phyloP scores from a whole-genome alignment of 306 rosid species.

The Cicer cuneatum region DNA sequence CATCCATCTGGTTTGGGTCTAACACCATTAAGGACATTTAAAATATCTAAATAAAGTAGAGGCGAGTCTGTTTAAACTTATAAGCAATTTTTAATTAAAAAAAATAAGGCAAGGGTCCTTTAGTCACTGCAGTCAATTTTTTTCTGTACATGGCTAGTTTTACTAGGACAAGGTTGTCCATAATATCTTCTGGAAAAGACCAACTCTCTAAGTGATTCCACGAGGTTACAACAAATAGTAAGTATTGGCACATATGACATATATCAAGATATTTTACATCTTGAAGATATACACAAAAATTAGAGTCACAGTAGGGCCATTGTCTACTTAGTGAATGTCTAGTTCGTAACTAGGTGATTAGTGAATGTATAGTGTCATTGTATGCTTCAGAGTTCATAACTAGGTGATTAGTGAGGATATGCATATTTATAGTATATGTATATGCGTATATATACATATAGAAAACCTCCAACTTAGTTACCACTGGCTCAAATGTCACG shows the following conservation, averaged over 20 bases:
- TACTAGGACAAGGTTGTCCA: neutral
- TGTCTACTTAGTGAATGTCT: too few relatives aligned
- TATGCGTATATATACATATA: neutral
- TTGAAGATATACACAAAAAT: neutral
- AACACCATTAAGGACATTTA: neutral
- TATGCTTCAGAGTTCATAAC: slow-evolving; percentile 22
- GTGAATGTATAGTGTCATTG: neutral
- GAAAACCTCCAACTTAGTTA: slow-evolving; percentile 21
- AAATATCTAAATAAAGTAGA: neutral
- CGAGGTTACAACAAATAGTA: neutral
- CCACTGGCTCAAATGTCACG: slow-evolving; percentile 16
- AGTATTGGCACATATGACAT: slow-evolving; percentile 14
- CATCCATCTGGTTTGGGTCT: slow-evolving; percentile 1
- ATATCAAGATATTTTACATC: neutral
- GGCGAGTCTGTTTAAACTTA: neutral
- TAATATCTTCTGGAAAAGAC: neutral
- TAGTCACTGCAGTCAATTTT: neutral
- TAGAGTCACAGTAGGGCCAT: neutral
- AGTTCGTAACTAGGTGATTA: neutral
- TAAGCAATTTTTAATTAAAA: neutral
- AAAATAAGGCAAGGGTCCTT: neutral
- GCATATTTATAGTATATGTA: too few relatives aligned
- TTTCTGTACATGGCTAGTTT: neutral
- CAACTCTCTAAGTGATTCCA: neutral
- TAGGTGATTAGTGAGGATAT: neutral